These are phyloP conservation scores for Allomyces macrogynus DNA, from an alignment of 192 early-diverging fungal genomes.

Conservation along the genomic window DNA sequence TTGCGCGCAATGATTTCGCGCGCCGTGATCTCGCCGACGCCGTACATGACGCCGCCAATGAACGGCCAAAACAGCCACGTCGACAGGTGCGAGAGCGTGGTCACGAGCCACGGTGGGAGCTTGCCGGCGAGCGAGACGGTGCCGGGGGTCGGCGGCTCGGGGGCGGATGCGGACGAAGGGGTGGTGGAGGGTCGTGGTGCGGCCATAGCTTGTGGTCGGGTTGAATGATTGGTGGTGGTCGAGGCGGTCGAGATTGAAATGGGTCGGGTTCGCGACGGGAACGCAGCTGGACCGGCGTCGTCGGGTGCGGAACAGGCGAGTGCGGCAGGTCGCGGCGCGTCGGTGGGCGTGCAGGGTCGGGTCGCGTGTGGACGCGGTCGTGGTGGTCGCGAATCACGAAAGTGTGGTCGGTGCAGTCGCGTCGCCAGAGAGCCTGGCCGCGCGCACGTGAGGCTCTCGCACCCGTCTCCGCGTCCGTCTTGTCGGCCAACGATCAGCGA, in stretches of 20 bases:
- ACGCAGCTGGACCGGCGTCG: not conserved
- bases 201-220: not conserved
- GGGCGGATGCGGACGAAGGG: not conserved
- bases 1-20: not conserved
- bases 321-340: too few species aligned
- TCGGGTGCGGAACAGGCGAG: too few species aligned
- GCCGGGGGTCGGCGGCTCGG: too few species aligned
- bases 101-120: not conserved
- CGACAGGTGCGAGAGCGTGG: not conserved
- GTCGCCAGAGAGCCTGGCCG: too few species aligned
- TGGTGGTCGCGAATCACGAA: too few species aligned
- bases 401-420: too few species aligned
- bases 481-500: too few species aligned
- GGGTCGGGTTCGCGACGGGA: not conserved
- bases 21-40: not conserved
- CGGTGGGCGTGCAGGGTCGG: too few species aligned
- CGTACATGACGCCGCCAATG: not conserved
- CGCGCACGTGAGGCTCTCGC: too few species aligned
- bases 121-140: not conserved
- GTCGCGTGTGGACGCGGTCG: too few species aligned
- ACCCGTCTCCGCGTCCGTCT: too few species aligned
- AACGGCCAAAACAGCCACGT: not conserved
- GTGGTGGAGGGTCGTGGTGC: not conserved
- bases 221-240: not conserved
- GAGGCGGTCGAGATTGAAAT: not conserved